These are phyloP conservation scores for Omphalotus guepiniiformis DNA, from an alignment of 768 basidiomycete genomes.

Conservation along the genomic window DNA sequence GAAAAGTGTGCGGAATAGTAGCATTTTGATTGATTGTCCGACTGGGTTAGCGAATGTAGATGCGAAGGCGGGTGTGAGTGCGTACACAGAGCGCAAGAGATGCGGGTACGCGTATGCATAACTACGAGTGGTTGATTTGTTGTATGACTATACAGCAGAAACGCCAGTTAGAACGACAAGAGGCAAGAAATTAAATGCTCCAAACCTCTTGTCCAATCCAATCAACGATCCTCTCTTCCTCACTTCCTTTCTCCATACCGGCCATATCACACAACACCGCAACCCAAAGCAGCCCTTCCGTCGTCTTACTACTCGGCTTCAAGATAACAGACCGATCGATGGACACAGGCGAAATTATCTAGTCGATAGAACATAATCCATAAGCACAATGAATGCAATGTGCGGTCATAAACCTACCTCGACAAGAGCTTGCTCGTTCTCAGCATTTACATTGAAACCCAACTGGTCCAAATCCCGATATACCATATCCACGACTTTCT, in stretches of 20 bases:
- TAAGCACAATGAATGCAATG: no score
- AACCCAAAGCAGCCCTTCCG: constrained; percentile 53
- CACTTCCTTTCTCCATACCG: no score
- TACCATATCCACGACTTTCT: no score
- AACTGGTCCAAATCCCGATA: no score
- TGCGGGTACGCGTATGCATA: constrained; percentile 12
- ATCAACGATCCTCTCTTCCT: no score
- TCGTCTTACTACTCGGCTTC: constrained; percentile 59
- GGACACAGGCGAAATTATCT: constrained; percentile 9
- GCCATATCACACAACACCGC: constrained; percentile 51
- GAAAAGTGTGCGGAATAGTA: constrained; percentile 42
- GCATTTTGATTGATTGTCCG: not conserved
- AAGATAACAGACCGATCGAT: constrained; percentile 18
- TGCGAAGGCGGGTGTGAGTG: constrained; percentile 55
- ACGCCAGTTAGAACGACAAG: not conserved
- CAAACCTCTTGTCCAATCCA: no score
- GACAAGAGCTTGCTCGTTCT: no score
- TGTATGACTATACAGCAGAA: not conserved
- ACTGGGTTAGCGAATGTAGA: constrained; percentile 58
- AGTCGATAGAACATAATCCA: no score
- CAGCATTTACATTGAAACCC: no score
- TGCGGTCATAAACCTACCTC: no score
- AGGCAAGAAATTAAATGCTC: no score
- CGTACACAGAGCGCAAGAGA: constrained; percentile 42
- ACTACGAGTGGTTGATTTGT: not conserved